phyloP scores from a whole-genome alignment of 176 grass and related monocot genomes.

The Themeda triandra region DNA sequence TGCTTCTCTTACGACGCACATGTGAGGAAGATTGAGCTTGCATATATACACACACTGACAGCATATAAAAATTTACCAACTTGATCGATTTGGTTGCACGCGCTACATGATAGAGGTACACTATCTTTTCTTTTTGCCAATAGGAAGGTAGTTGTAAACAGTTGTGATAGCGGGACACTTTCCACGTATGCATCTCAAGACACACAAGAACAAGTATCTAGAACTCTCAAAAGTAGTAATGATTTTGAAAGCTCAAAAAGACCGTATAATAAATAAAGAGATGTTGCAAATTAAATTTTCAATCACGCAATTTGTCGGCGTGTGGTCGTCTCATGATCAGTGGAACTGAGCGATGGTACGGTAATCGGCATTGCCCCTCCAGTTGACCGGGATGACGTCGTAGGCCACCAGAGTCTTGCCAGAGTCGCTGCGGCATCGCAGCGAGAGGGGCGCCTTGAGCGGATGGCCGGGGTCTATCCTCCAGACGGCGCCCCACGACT shows the following conservation, averaged over 20 bases:
- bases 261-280: not conserved
- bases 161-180: constrained; percentile 16
- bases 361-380: constrained; percentile 58
- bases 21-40: not conserved
- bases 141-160: not conserved
- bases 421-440: constrained; percentile 52
- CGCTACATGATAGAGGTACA: not conserved
- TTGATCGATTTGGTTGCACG: not conserved
- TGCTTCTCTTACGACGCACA: not conserved
- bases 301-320: too few species aligned
- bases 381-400: constrained; percentile 59
- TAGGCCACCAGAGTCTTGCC: constrained; percentile 51
- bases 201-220: not conserved
- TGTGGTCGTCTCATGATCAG: not conserved
- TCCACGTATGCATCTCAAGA: not conserved
- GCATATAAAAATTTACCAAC: not conserved
- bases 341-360: constrained; percentile 42
- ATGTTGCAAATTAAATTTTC: not conserved
- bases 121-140: not conserved
- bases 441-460: constrained; percentile 48
- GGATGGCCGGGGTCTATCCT: constrained; percentile 36
- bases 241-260: not conserved
- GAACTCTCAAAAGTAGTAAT: not conserved
- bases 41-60: not conserved
- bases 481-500: constrained; percentile 64